Conservation (phyloP, 2,329 filamentous ascomycete species). For the Rachicladosporium sp. region DNA sequence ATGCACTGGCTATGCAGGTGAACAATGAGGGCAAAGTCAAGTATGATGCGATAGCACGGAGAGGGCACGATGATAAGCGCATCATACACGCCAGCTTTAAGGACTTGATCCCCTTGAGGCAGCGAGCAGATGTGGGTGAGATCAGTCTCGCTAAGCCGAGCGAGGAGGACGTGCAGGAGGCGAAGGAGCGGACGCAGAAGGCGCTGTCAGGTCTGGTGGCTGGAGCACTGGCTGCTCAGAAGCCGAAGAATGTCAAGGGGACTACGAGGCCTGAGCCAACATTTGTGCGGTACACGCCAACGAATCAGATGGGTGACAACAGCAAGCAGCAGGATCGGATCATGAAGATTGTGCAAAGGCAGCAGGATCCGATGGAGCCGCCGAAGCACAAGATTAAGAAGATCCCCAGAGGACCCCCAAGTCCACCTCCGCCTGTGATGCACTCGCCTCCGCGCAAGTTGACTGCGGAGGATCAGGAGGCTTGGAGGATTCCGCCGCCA, state of each 20-base stretch:
- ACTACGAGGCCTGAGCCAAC: slow-evolving; percentile 74
- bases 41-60: slow-evolving; percentile 86
- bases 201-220: slow-evolving; percentile 72
- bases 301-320: slow-evolving; percentile 87
- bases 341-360: slow-evolving; percentile 94
- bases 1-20: slow-evolving; percentile 85
- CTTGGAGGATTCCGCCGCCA: slow-evolving; percentile 82
- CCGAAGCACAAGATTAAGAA: slow-evolving; percentile 99
- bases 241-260: slow-evolving; percentile 85
- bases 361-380: slow-evolving; percentile 89
- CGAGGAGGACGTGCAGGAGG: slow-evolving; percentile 70
- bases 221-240: slow-evolving; percentile 80
- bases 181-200: slow-evolving; percentile 77
- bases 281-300: slow-evolving; percentile 89
- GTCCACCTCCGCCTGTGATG: slow-evolving; percentile 85
- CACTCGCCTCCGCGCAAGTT: slow-evolving; percentile 89
- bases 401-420: slow-evolving; percentile 83
- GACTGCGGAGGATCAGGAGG: slow-evolving; percentile 92
- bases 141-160: slow-evolving; percentile 75
- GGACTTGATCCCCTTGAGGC: slow-evolving; percentile 84
- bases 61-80: slow-evolving; percentile 71
- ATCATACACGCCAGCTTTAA: slow-evolving; percentile 95
- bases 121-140: slow-evolving; percentile 85
- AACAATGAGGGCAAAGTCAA: slow-evolving; percentile 87
- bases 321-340: slow-evolving; percentile 84